Evolutionary conservation across 352 stramenopile genomes (phyloP), one percentile per base, ranked within the genome.

Genomic region (Thalassiosira pacifica): DNA sequence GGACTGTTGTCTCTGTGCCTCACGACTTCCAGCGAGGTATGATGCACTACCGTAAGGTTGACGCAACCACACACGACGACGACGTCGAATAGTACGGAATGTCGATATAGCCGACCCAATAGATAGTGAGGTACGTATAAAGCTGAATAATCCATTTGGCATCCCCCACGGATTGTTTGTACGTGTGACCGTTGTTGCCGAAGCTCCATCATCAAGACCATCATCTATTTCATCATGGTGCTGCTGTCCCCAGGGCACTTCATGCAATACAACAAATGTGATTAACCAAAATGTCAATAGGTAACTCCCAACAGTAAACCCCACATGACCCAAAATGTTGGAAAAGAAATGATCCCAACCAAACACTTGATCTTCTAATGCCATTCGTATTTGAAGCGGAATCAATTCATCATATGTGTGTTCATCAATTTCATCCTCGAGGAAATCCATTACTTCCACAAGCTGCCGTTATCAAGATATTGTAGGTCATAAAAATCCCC

Each of bases 351-450:
- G 88, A 68, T 88, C 87, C 91, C 89, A 95, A 26, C 89, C 91
- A 78, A 95, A 93, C 9, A 95, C 76, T 57, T 86, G 86, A 68
- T 94, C 86, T 79, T 95, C 91, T 18, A 95, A 68, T 26, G 86
- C 89, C 40, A 93, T 80, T 59, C 88, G 78, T 64, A 95, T 76
- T 31, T 93, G 86, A 2, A 94, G 40, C 8, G 91, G 91, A 34
- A 95, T 84, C 0, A 93, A 76, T 64, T 93, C 90, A 52, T 93
- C 86, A 34, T 91, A 92, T 2, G 88, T 85, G 55, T 90, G 66
- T 53, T 70, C 76, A 59, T 94, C 90, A 64, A 92, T 85, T 75
- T 93, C 83, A 85, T 94, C 90, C 77, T 94, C 90, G 42, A 94
- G 42, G 27, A 75, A 76, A 79, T 94, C 90, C 73, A 94, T 89